phyloP scores from a whole-genome alignment of 257 asterid species.

The Craterostigma plantagineum region DNA sequence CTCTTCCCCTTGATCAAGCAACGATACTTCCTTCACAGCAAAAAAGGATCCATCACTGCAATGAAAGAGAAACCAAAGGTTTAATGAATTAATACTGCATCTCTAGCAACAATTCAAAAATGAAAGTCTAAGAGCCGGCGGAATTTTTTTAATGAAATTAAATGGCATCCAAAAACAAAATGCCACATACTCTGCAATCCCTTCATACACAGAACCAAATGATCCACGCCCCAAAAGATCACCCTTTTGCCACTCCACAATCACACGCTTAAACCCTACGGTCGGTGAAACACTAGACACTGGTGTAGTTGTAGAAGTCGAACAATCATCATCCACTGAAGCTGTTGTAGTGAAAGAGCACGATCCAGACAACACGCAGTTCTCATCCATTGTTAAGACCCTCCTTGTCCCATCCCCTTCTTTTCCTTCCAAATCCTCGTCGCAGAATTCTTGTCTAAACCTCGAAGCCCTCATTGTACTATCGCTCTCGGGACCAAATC shows the following conservation, averaged over 20 bases:
- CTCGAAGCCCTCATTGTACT: conserved; percentile 14
- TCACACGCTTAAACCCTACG: conserved; percentile 39
- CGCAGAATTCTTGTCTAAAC: conserved; percentile 12
- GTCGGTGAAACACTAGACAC: conserved; percentile 48
- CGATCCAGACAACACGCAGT: conserved; percentile 26
- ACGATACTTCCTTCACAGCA: conserved; percentile 86
- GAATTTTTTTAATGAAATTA: neutral
- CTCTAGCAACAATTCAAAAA: neutral
- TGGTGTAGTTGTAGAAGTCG: conserved; percentile 64
- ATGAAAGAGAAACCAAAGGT: conserved; percentile 5
- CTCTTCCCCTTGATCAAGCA: conserved; percentile 77
- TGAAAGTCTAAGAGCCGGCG: neutral
- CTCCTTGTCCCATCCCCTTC: conserved; percentile 16
- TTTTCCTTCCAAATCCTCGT: conserved; percentile 11
- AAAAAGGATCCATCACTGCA: conserved; percentile 93
- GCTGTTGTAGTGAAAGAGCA: conserved; percentile 59
- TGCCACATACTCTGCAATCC: conserved; percentile 69
- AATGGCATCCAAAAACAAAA: neutral
- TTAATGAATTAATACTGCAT: neutral
- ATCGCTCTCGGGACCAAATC: conserved; percentile 26
- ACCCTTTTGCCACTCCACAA: conserved; percentile 71
- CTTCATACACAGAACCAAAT: conserved; percentile 89
- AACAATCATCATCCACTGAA: conserved; percentile 44
- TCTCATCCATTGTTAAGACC: conserved; percentile 15
- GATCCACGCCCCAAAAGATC: conserved; percentile 86